Percentiles rank a stretch among this genome's conserved stretches.
Evolutionary conservation across 2,329 filamentous ascomycete genomes (phyloP).

Genomic region (Penicillium italicum): DNA sequence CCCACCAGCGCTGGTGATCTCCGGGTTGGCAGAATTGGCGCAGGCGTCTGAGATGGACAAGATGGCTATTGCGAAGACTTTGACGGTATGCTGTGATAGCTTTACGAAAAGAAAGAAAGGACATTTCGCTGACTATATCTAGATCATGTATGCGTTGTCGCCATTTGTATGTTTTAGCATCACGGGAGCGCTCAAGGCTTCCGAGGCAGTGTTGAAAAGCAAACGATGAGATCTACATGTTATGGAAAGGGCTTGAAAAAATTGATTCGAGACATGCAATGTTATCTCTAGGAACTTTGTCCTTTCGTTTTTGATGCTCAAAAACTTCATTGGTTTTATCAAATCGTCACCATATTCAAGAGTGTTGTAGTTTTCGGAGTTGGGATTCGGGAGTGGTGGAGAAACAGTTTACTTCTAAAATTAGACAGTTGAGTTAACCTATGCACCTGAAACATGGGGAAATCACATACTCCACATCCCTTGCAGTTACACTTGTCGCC

Average conservation of each 20-base stretch:
- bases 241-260: fast-evolving
- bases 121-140: conserved; percentile 2
- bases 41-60: conserved; percentile 35
- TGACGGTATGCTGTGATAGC: conserved; percentile 36
- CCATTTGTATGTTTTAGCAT: conserved; percentile 32
- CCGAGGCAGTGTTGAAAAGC: conserved; percentile 21
- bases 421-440: conserved; percentile 5
- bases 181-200: conserved; percentile 28
- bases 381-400: not conserved
- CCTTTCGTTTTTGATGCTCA: not conserved
- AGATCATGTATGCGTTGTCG: conserved; percentile 34
- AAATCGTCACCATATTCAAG: not conserved
- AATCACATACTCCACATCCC: conserved; percentile 39
- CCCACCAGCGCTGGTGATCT: conserved; percentile 26
- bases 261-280: not conserved
- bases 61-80: conserved; percentile 53
- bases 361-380: not conserved
- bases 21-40: conserved; percentile 49
- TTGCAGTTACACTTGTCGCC: conserved; percentile 35
- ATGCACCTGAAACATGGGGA: not conserved
- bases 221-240: conserved; percentile 7
- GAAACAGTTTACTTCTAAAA: conserved; percentile 25
- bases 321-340: not conserved
- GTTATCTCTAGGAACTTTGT: not conserved
- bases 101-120: too few relatives aligned